Evolutionary conservation across 1,284 basidiomycete species (phyloP).

Genomic region (Gomphus bonarii): DNA sequence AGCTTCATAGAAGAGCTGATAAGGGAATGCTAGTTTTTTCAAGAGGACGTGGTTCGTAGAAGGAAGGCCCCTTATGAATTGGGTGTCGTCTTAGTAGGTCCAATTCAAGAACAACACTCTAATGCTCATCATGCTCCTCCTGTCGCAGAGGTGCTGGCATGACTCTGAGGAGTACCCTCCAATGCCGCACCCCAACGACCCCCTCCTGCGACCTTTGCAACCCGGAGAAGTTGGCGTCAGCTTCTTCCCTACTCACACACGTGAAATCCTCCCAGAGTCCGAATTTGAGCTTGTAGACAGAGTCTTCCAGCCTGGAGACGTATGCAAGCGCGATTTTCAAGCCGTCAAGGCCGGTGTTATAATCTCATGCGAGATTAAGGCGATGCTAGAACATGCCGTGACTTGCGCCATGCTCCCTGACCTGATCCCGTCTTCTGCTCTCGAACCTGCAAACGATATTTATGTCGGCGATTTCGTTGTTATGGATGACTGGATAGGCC

Average conservation of each 20-base stretch:
- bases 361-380: constrained; percentile 47
- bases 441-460: constrained; percentile 49
- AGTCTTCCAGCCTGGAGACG: constrained; percentile 70
- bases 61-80: constrained; percentile 31
- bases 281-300: constrained; percentile 71
- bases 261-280: constrained; percentile 65
- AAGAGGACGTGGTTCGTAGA: constrained; percentile 61
- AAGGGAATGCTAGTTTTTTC: constrained; percentile 46
- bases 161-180: constrained; percentile 60
- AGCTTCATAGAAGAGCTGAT: not conserved
- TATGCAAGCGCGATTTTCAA: constrained; percentile 71
- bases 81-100: constrained; percentile 44
- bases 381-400: constrained; percentile 68
- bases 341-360: constrained; percentile 76
- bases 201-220: constrained; percentile 64
- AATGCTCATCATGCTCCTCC: not conserved
- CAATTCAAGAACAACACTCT: not conserved
- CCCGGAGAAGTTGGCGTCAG: constrained; percentile 79
- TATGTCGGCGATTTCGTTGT: constrained; percentile 78
- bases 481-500: constrained; percentile 82
- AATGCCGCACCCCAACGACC: constrained; percentile 40
- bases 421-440: constrained; percentile 52
- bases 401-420: constrained; percentile 48
- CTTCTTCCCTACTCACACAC: constrained; percentile 46
- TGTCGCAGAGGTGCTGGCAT: constrained; percentile 67